These are phyloP conservation scores for Colletotrichum musae DNA, from an alignment of 2,329 filamentous ascomycete genomes.

Conservation along the genomic window DNA sequence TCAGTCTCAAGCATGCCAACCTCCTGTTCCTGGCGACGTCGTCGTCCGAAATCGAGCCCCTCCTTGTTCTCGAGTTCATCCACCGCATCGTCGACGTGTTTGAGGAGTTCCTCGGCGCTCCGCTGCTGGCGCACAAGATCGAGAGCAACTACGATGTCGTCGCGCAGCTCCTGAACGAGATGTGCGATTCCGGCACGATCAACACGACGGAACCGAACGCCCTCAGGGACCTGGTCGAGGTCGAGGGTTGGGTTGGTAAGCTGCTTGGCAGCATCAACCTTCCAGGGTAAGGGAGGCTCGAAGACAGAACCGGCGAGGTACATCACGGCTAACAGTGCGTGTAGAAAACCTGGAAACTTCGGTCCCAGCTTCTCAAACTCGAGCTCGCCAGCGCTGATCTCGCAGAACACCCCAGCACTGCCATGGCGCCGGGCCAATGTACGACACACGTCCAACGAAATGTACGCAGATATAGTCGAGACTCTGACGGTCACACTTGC, in stretches of 20 bases:
- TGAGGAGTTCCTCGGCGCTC: slow-evolving; percentile 93
- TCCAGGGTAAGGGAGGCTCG: slow-evolving; percentile 70
- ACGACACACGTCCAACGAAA: slow-evolving; percentile 94
- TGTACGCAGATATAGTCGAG: slow-evolving; percentile 97
- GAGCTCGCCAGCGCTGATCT: slow-evolving; percentile 55
- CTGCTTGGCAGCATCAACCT: slow-evolving; percentile 89
- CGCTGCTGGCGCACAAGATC: slow-evolving; percentile 87
- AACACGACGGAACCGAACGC: slow-evolving; percentile 95
- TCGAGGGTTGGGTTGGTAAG: slow-evolving; percentile 91
- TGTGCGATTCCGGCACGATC: slow-evolving; percentile 94
- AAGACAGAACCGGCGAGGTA: neutral
- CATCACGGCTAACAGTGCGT: slow-evolving; percentile 9
- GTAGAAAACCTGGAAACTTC: slow-evolving; percentile 57
- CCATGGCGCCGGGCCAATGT: slow-evolving; percentile 95
- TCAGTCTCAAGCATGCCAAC: slow-evolving; percentile 89
- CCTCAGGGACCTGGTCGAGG: slow-evolving; percentile 90
- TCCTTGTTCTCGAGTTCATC: slow-evolving; percentile 93
- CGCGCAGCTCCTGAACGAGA: slow-evolving; percentile 92
- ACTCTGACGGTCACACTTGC: slow-evolving; percentile 89
- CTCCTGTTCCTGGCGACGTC: slow-evolving; percentile 88
- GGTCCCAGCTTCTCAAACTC: slow-evolving; percentile 56
- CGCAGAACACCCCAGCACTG: slow-evolving; percentile 69
- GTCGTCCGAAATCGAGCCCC: slow-evolving; percentile 89
- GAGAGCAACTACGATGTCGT: slow-evolving; percentile 94
- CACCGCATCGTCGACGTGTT: slow-evolving; percentile 93